phyloP scores from a whole-genome alignment of 805 yeast species.

The Candida odintsovae region DNA sequence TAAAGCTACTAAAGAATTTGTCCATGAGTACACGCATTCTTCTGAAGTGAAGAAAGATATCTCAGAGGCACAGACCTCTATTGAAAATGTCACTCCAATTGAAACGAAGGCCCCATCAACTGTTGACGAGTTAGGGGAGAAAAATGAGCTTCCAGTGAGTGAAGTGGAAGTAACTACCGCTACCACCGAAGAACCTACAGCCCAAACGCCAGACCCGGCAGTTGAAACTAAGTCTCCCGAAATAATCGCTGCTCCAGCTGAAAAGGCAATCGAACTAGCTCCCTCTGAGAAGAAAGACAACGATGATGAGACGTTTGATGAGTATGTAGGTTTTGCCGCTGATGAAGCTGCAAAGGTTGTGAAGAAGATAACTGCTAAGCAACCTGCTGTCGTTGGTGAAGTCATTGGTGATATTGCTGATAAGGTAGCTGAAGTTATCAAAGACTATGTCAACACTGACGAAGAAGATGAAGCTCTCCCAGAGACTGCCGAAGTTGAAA shows the following conservation, averaged over 20 bases:
- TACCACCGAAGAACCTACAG: too few relatives aligned
- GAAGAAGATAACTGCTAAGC: neutral
- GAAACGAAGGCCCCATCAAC: too few relatives aligned
- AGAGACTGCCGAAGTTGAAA: neutral
- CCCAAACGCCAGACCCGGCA: too few relatives aligned
- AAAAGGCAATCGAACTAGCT: too few relatives aligned
- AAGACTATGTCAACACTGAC: neutral
- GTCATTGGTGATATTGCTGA: neutral
- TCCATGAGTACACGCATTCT: neutral
- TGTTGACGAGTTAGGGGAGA: too few relatives aligned
- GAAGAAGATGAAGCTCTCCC: neutral
- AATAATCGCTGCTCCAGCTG: neutral
- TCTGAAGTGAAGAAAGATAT: neutral
- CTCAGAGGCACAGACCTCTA: neutral
- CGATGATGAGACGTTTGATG: too few relatives aligned
- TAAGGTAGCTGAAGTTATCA: neutral
- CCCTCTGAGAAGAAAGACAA: neutral
- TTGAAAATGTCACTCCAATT: too few relatives aligned
- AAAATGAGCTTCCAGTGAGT: too few relatives aligned
- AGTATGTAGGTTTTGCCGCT: too few relatives aligned
- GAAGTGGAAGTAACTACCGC: too few relatives aligned
- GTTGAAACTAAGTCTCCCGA: neutral
- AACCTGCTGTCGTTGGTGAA: neutral
- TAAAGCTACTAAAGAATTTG: neutral
- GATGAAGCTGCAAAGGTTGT: neutral